Base-by-base conservation (phyloP, 78 protist genomes). In the Diacronema lutheri region DNA sequence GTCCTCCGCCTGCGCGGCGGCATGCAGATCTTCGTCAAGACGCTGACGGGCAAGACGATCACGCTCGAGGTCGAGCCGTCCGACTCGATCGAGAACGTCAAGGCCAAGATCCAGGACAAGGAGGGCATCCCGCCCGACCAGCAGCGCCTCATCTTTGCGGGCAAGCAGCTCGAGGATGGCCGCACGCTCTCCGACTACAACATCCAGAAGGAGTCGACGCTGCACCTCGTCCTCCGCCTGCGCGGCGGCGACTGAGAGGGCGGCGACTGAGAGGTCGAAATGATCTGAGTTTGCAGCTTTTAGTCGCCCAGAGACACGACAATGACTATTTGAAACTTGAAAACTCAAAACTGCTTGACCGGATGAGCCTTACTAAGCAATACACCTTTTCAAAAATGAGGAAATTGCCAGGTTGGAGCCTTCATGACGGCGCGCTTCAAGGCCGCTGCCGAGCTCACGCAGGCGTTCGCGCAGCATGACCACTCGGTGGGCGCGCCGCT, bases 31-130 rank as follows among this genome's bases (percentile, higher is more conserved):
- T 97, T 97, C 81, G 99, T 97, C 66, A 96, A 96, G 92, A 97
- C 98, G 60, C 93, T 96, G 23, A 95, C 98, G 29, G 99, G 99
- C 82, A 98, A 98, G 94, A 98, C 99, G 90, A 97, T 98, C 93
- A 96, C 99, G 33, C 95, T 98, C 29, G 99, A 97, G 90, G 98
- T 96, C 60, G 98, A 97, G 93, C 77, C 96, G 33, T 88, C 95
- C n/a, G 99, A 97, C 93, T 94, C 97, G 81, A 96, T 97, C 88
- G 99, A 96, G 40, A 95, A 94, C 76, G 99, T 98, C 81, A 98
- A 97, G 96, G 88, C 93, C 79, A 98, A 98, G 95, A 97, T 97
- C 90, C 94, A 92, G 85, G 92, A 90, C 89, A 90, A 90, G 87
- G 92, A 90, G 81, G 89, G 90, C 73, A 81, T 90, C 64, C 93